These are phyloP conservation scores for Lasiosphaeria ovina DNA, from an alignment of 495 filamentous ascomycete species.

Conservation along the genomic window DNA sequence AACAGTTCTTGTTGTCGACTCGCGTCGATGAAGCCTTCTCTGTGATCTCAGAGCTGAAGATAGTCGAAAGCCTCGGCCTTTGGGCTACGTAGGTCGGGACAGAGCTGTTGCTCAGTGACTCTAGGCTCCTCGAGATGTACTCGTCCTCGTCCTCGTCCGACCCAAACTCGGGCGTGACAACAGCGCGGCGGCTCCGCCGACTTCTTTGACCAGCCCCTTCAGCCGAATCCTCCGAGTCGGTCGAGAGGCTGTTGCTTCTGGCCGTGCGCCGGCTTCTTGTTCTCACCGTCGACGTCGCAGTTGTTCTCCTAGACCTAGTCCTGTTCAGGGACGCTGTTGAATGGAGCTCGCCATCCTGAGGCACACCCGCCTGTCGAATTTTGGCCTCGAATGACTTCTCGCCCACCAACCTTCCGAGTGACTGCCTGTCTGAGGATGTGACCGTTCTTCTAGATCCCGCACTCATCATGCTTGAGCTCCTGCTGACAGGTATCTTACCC, in stretches of 20 bases:
- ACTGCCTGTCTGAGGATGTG: slow-evolving; percentile 21
- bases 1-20: neutral
- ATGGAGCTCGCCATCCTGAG: slow-evolving; percentile 26
- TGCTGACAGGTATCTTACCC: slow-evolving; percentile 63
- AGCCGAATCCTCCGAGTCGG: slow-evolving; percentile 35
- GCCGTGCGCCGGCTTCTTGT: slow-evolving; percentile 31
- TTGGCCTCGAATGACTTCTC: slow-evolving; percentile 42
- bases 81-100: slow-evolving; percentile 26
- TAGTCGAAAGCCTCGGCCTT: slow-evolving; percentile 36
- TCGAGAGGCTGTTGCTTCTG: slow-evolving; percentile 35
- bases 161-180: slow-evolving; percentile 20
- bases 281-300: slow-evolving; percentile 27
- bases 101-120: slow-evolving; percentile 16
- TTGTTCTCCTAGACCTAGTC: slow-evolving; percentile 25
- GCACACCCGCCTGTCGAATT: slow-evolving; percentile 34
- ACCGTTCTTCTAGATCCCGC: slow-evolving; percentile 29
- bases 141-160: slow-evolving; percentile 31
- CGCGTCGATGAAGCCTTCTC: slow-evolving; percentile 8
- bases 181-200: slow-evolving; percentile 24
- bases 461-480: slow-evolving; percentile 45
- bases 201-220: slow-evolving; percentile 23
- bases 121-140: slow-evolving; percentile 20
- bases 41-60: slow-evolving; percentile 27
- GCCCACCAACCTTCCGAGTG: slow-evolving; percentile 31
- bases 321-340: slow-evolving; percentile 21